A percentile compares a stretch with the other conserved stretches of the same genome.
Conservation (phyloP, 257 asterid genomes). For the Craterostigma plantagineum region DNA sequence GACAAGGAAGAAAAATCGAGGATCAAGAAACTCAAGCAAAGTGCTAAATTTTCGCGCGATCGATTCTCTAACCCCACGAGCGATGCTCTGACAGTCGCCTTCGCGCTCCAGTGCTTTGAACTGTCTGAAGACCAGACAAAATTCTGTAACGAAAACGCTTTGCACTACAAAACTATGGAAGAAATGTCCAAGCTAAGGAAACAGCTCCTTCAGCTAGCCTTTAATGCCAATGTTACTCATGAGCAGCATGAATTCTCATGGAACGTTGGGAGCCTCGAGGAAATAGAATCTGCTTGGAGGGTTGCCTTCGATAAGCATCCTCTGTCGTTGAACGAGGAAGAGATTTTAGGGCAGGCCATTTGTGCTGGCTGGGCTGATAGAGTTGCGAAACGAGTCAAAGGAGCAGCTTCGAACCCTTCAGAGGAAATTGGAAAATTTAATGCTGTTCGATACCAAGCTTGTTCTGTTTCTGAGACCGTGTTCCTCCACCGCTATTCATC, state of each 20-base stretch:
- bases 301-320: constrained; percentile 33
- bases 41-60: constrained; percentile 34
- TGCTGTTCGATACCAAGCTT: constrained; percentile 58
- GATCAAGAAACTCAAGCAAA: constrained; percentile 57
- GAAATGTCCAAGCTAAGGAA: constrained; percentile 93
- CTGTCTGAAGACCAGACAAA: constrained; percentile 25
- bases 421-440: constrained; percentile 40
- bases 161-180: constrained; percentile 81
- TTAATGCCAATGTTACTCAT: constrained; percentile 27
- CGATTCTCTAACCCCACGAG: constrained; percentile 58
- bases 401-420: constrained; percentile 15
- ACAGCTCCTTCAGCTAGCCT: constrained; percentile 65
- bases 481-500: constrained; percentile 72
- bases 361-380: constrained; percentile 91
- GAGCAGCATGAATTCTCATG: constrained; percentile 37
- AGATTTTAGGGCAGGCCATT: constrained; percentile 63
- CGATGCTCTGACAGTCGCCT: constrained; percentile 59
- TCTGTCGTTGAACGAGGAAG: constrained; percentile 57
- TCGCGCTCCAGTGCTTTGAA: constrained; percentile 68
- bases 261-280: constrained; percentile 45
- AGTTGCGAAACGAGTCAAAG: constrained; percentile 56
- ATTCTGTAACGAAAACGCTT: constrained; percentile 37
- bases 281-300: constrained; percentile 60
- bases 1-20: constrained; percentile 32
- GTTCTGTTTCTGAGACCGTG: constrained; percentile 46